Evolutionary conservation across 139 green algal genomes (phyloP).

Genomic region (Closterium sp.): DNA sequence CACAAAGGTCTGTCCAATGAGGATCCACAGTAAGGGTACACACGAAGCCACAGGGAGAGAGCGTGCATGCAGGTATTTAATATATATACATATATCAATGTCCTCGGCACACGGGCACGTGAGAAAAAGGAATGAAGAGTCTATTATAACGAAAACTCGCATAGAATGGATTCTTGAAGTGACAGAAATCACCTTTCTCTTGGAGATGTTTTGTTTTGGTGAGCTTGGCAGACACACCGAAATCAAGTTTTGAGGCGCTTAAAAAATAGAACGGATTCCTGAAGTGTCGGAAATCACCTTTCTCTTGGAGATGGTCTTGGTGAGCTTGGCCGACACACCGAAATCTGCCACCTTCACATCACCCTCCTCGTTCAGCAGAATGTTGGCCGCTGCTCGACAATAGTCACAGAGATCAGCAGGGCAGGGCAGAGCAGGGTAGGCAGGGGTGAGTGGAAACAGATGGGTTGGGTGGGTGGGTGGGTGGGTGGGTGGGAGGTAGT

Average conservation of each 20-base stretch:
- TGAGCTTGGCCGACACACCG: conserved; percentile 68
- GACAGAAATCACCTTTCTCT: too few species aligned
- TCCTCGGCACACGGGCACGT: too few species aligned
- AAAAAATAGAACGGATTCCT: too few species aligned
- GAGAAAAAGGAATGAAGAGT: too few species aligned
- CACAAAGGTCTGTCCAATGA: conserved; percentile 71
- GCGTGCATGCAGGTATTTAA: background rate
- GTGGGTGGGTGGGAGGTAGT: background rate
- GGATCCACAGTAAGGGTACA: background rate
- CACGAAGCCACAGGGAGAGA: background rate
- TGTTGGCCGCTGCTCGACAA: conserved; percentile 68
- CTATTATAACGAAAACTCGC: too few species aligned
- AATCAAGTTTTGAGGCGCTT: too few species aligned
- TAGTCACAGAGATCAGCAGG: background rate
- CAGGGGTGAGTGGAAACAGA: too few species aligned
- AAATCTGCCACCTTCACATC: conserved; percentile 68
- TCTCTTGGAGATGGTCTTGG: conserved; percentile 76
- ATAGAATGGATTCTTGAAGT: too few species aligned
- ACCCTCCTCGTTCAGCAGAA: conserved; percentile 75
- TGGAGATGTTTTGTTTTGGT: too few species aligned
- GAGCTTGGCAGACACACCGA: too few species aligned
- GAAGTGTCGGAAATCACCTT: too few species aligned
- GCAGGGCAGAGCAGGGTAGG: too few species aligned
- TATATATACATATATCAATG: background rate
- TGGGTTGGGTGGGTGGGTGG: background rate